Percentiles rank a stretch among this genome's conserved stretches.
phyloP scores from a whole-genome alignment of 2,329 filamentous ascomycete species.

The Phialemonium atrogriseum region DNA sequence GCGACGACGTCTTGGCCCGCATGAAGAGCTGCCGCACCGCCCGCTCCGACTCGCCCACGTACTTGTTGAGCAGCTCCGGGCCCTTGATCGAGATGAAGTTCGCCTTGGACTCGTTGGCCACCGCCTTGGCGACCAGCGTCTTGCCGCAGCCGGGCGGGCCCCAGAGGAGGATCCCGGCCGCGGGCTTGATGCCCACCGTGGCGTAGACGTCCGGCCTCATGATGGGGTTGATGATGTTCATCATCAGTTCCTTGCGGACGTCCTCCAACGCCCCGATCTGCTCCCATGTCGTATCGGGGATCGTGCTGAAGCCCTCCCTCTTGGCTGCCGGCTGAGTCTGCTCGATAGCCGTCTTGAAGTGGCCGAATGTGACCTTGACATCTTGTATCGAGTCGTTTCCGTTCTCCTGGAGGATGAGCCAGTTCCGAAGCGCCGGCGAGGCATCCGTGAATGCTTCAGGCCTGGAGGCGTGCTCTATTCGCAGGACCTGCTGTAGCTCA shows the following conservation, averaged over 20 bases:
- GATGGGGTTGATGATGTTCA: conserved; percentile 86
- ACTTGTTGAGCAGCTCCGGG: conserved; percentile 94
- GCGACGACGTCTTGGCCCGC: conserved; percentile 75
- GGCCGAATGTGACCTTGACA: conserved; percentile 34
- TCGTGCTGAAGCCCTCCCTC: conserved; percentile 88
- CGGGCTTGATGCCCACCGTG: conserved; percentile 68
- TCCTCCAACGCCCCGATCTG: conserved; percentile 78
- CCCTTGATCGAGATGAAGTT: conserved; percentile 99
- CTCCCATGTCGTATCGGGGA: conserved; percentile 87
- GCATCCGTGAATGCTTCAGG: conserved; percentile 7
- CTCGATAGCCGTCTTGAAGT: conserved; percentile 69
- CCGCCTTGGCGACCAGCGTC: conserved; percentile 89
- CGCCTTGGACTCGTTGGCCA: conserved; percentile 89
- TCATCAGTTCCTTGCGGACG: conserved; percentile 74
- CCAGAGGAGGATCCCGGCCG: conserved; percentile 88
- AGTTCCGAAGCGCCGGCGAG: conserved; percentile 12
- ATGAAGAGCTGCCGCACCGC: conserved; percentile 88
- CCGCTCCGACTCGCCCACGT: conserved; percentile 91
- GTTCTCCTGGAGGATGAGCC: conserved; percentile 17
- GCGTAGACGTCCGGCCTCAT: conserved; percentile 70
- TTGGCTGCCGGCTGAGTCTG: conserved; percentile 74
- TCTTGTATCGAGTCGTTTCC: conserved; percentile 12
- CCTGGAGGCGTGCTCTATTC: conserved; percentile 9
- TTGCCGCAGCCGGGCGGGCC: conserved; percentile 96
- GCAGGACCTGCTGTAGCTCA: conserved; percentile 17